A percentile compares a stretch with the other conserved stretches of the same genome.
phyloP scores from a whole-genome alignment of 2,329 filamentous ascomycete species.

The Trichocomaceae sp. region DNA sequence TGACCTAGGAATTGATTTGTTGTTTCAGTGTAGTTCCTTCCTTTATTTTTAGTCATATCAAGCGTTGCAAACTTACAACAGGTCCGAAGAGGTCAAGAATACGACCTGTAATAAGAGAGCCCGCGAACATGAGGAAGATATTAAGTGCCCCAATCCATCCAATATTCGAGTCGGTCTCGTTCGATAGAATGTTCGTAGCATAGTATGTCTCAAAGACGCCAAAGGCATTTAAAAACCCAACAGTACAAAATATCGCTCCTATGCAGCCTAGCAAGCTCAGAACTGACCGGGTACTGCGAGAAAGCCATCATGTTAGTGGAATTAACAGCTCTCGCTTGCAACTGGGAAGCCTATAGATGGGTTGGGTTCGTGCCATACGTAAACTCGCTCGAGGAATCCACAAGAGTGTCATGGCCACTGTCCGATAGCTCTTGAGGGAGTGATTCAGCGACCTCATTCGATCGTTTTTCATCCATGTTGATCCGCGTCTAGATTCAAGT shows the following conservation, averaged over 20 bases:
- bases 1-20: conserved; percentile 15
- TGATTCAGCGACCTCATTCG: not conserved
- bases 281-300: conserved; percentile 21
- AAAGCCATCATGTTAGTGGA: not conserved
- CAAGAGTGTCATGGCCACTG: not conserved
- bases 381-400: conserved; percentile 17
- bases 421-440: not conserved
- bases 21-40: not conserved
- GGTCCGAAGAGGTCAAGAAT: conserved; percentile 30
- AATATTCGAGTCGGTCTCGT: conserved; percentile 24
- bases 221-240: conserved; percentile 35
- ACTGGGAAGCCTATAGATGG: no score
- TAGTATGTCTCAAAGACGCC: conserved; percentile 33
- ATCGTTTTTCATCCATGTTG: conserved; percentile 2
- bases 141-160: conserved; percentile 30
- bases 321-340: not conserved
- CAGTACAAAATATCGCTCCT: conserved; percentile 29
- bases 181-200: conserved; percentile 18
- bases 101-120: conserved; percentile 23
- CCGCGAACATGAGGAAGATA: conserved; percentile 28
- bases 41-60: not conserved
- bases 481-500: not conserved
- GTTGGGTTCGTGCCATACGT: conserved; percentile 16
- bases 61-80: conserved; percentile 15
- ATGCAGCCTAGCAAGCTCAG: conserved; percentile 26